phyloP scores from a whole-genome alignment of 2,329 filamentous ascomycete genomes.

The Xylaria sp. region DNA sequence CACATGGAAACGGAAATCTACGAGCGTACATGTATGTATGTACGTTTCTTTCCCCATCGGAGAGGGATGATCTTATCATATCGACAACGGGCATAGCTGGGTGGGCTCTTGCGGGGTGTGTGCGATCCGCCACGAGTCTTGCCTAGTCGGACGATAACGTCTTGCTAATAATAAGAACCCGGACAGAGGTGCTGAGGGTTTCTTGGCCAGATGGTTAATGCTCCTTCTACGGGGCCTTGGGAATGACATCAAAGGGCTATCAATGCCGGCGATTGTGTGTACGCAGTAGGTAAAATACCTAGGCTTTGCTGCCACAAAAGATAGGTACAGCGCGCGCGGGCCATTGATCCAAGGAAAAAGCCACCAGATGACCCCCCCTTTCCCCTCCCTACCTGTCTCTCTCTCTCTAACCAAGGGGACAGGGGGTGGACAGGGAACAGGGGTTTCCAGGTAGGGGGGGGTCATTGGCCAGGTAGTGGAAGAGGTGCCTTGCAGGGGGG shows the following conservation, averaged over 20 bases:
- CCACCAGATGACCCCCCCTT: constrained; percentile 5
- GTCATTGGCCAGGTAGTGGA: too few relatives aligned
- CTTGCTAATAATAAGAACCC: neutral
- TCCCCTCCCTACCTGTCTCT: too few relatives aligned
- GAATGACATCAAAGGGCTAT: neutral
- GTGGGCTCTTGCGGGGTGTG: neutral
- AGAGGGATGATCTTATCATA: neutral
- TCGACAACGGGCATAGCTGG: neutral
- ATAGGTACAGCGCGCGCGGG: constrained; percentile 17
- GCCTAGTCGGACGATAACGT: neutral
- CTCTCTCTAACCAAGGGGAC: too few relatives aligned
- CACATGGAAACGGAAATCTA: too few relatives aligned
- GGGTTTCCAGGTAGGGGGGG: too few relatives aligned
- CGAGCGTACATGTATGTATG: too few relatives aligned
- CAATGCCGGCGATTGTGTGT: neutral
- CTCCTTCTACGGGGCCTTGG: neutral
- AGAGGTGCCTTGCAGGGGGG: neutral
- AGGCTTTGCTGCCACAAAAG: constrained; percentile 1
- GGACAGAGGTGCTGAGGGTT: neutral
- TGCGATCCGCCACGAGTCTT: neutral
- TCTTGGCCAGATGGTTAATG: neutral
- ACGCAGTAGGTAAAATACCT: too few relatives aligned
- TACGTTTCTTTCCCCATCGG: too few relatives aligned
- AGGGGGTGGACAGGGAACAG: constrained; percentile 7
- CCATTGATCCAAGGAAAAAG: constrained; percentile 20